These are phyloP conservation scores for Abelmoschus esculentus DNA, from an alignment of 345 rosid species.

Conservation along the genomic window DNA sequence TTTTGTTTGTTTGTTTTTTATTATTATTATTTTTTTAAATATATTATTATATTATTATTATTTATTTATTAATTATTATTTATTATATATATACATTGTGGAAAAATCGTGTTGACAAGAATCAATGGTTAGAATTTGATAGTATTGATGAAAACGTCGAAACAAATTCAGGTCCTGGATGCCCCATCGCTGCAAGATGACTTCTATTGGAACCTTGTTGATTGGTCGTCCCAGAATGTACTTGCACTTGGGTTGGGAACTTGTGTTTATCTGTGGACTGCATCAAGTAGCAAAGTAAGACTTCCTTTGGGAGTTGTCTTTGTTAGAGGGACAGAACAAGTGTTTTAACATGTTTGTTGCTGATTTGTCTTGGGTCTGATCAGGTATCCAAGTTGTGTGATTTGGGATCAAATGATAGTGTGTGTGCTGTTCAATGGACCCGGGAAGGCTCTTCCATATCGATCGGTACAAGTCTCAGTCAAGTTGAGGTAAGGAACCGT, in stretches of 20 bases:
- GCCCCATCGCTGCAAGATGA: constrained; percentile 98
- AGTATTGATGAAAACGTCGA: background rate
- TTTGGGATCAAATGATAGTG: constrained; percentile 76
- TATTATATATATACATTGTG: too few relatives aligned
- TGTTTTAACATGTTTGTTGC: background rate
- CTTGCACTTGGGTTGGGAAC: constrained; percentile 95
- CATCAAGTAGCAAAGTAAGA: constrained; percentile 90
- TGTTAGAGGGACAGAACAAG: background rate
- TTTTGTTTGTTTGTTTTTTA: too few relatives aligned
- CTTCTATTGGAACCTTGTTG: constrained; percentile 90
- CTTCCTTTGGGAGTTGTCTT: background rate
- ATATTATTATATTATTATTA: too few relatives aligned
- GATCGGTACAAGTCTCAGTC: constrained; percentile 74
- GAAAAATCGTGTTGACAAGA: too few relatives aligned
- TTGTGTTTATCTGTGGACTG: constrained; percentile 94
- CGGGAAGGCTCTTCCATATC: constrained; percentile 91
- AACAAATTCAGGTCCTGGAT: constrained; percentile 70
- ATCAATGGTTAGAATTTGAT: background rate
- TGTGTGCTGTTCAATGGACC: constrained; percentile 93
- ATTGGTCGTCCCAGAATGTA: constrained; percentile 97
- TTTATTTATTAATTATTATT: too few relatives aligned
- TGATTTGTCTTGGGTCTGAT: constrained; percentile 11
- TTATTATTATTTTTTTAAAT: too few relatives aligned
- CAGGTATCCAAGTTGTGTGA: constrained; percentile 96
- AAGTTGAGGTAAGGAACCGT: constrained; percentile 65